These are phyloP conservation scores for Fusarium nematophilum DNA, from an alignment of 2,329 filamentous ascomycete species.

Conservation along the genomic window DNA sequence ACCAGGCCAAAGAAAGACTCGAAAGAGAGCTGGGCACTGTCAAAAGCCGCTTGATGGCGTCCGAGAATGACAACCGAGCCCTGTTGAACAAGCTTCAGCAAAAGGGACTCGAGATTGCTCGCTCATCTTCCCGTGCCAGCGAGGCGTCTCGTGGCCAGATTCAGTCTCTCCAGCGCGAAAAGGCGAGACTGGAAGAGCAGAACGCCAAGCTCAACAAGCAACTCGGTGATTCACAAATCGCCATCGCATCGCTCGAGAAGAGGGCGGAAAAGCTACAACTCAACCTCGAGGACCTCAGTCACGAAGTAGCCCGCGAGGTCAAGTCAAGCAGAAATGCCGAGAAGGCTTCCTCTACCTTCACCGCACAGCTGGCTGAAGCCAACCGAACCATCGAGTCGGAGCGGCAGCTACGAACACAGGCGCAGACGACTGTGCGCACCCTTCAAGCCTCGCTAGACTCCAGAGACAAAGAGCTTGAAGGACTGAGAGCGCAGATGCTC, in stretches of 20 bases:
- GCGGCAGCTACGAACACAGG: constrained; percentile 83
- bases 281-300: constrained; percentile 89
- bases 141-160: constrained; percentile 86
- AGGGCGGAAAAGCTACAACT: constrained; percentile 93
- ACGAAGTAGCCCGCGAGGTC: constrained; percentile 89
- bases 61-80: constrained; percentile 94
- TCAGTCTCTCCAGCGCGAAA: constrained; percentile 82
- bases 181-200: constrained; percentile 83
- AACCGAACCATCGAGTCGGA: constrained; percentile 93
- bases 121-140: constrained; percentile 85
- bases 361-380: constrained; percentile 85
- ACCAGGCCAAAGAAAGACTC: constrained; percentile 92
- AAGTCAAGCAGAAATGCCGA: constrained; percentile 91
- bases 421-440: constrained; percentile 85
- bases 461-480: constrained; percentile 82
- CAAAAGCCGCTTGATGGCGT: constrained; percentile 88
- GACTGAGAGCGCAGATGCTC: constrained; percentile 83
- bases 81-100: constrained; percentile 98
- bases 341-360: constrained; percentile 83
- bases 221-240: constrained; percentile 85
- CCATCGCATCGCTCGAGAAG: constrained; percentile 87
- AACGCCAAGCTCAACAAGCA: constrained; percentile 84
- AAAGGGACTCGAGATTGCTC: constrained; percentile 94
- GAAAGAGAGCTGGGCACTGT: constrained; percentile 92
- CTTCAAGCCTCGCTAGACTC: constrained; percentile 83